Evolutionary conservation across 352 stramenopile species (phyloP), one percentile per base, ranked within the genome.

Genomic region (Phytophthora colocasiae): DNA sequence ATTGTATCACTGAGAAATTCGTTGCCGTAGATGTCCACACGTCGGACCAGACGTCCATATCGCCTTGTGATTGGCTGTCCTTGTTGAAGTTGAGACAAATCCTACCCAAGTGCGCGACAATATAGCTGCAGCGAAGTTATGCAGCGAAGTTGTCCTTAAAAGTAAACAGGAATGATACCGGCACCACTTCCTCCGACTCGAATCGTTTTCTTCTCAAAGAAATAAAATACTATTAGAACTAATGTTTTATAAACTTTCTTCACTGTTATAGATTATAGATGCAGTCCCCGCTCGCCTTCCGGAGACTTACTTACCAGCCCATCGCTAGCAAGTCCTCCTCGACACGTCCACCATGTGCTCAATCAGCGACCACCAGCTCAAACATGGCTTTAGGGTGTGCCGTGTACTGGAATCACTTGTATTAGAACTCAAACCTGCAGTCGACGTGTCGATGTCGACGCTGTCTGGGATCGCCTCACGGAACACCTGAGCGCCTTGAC

Each of bases 281-380:
- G 19, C 19, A 22, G 19, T 22, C 19, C 19, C 19, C 19, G 19
- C 19, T 22, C 19, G 19, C 19, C 19, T 22, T 22, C 19, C 19
- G 19, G 19, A 22, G 19, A 22, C 19, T 22, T 22, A 10, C 49
- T 40, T 46, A 66, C 48, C 58, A 59, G n/a, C 32, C 17, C 59
- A 56, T 36, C 26, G 17, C 34, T 31, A 61, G 12, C 32, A 67
- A 43, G 10, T 62, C 59, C 14, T 67, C 36, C 12, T 32, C 14
- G 59, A 51, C 32, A 56, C 26, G 43, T 56, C 59, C 49, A 19
- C 34, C 26, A 67, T 46, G 24, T 41, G 43, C 27, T 68, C 60
- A 17, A 63, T 46, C 19, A 56, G 36, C 50, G 51, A 49, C 59
- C 50, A 67, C 59, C 59, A 67, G 26, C 32, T 62, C 32, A 45